Evolutionary conservation across 2,329 filamentous ascomycete genomes (phyloP), one percentile per base, ranked within the genome.

Genomic region (Cladosporium halotolerans): DNA sequence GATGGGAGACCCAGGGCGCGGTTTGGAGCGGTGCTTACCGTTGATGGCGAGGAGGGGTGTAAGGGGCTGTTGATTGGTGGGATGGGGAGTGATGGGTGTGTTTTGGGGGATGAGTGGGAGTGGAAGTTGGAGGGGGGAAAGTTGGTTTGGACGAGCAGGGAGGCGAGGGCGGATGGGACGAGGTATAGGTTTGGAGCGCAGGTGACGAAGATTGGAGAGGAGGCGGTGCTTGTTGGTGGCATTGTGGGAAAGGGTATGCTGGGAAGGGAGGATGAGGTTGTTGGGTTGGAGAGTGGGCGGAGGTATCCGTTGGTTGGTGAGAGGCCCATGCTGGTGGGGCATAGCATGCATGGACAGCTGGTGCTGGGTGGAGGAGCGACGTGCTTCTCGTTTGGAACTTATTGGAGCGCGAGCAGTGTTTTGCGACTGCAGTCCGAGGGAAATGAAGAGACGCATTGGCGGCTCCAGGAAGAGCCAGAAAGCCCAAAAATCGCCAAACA

Each of bases 361-460:
- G 72, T 95, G 7, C 69, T 86, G 45, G 89, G 89, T 1, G 91
- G 91, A 13, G 91, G 89, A 36, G 89, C 87, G 13, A 88, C 89
- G 0, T 95, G 89, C 67, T 95, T 95, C 73, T 90, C 88, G 0
- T 95, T 95, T 78, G 90, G 90, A 1, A 88, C 87, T 6, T 90
- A 82, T 63, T 95, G 88, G 88, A 91, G 90, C 47, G 76, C 77
- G 32, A 81, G 9, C 42, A 19, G 42, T 19, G 11, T 1, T 3
- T 28, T 44, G 19, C 34, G 23, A 16, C 42, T 44, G 19, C 9
- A 31, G 31, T n/a, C 13, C 5, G 19, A 11, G 8, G 42, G 19
- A 13, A 13, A 11, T 14, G 42, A 11, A 19, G 42, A 23, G 42
- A 9, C 14, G 19, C 31, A 39, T 2, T n/a, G 34, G 34, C 36